A percentile compares a stretch with the other conserved stretches of the same genome.
These are phyloP conservation scores for Phycomyces blakesleeanus DNA, from an alignment of 192 early-diverging fungal genomes.

Conservation along the genomic window DNA sequence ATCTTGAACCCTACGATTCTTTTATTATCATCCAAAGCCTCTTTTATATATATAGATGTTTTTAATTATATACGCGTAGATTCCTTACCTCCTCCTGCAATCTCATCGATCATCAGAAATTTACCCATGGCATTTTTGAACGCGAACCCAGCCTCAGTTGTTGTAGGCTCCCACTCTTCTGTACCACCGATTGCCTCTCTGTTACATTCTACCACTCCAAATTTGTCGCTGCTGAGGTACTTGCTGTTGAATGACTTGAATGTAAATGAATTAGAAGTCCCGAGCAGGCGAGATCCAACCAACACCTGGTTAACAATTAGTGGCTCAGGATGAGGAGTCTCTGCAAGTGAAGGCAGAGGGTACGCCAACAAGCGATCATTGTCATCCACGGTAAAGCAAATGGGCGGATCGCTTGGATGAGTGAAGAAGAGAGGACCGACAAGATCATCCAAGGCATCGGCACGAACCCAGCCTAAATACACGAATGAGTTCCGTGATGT, in stretches of 20 bases:
- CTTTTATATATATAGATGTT: too few species aligned
- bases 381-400: conserved; percentile 48
- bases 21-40: background rate
- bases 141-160: conserved; percentile 65
- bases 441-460: conserved; percentile 58
- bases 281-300: conserved; percentile 60
- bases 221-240: conserved; percentile 74
- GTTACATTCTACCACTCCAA: conserved; percentile 70
- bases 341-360: conserved; percentile 33
- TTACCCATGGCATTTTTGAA: conserved; percentile 64
- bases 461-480: conserved; percentile 58
- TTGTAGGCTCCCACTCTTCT: conserved; percentile 72
- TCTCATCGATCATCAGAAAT: conserved; percentile 62
- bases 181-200: conserved; percentile 73
- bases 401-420: conserved; percentile 57
- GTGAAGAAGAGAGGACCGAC: conserved; percentile 68
- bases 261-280: conserved; percentile 45
- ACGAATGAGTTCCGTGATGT: too few species aligned
- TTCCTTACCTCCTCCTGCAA: conserved; percentile 40
- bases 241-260: conserved; percentile 61
- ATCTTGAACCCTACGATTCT: conserved; percentile 39
- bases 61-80: background rate
- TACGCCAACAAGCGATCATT: conserved; percentile 42
- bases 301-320: conserved; percentile 61
- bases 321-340: conserved; percentile 32